These are phyloP conservation scores for Xylariales sp. DNA, from an alignment of 2,329 filamentous ascomycete genomes.

Conservation along the genomic window DNA sequence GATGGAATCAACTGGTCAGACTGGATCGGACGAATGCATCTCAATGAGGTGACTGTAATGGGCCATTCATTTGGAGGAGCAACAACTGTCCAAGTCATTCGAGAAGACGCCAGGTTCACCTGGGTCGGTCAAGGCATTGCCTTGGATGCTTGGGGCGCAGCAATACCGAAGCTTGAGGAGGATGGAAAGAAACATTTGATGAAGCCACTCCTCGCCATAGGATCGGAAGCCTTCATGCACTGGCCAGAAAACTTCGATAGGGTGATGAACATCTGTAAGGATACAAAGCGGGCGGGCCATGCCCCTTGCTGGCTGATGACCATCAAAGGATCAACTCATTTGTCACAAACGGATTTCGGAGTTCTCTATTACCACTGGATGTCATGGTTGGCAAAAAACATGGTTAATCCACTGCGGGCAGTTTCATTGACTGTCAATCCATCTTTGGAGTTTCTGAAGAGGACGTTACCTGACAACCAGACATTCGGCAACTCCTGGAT, in stretches of 20 bases:
- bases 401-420: slow-evolving; percentile 58
- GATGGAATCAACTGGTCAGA: slow-evolving; percentile 48
- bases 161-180: slow-evolving; percentile 38
- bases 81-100: slow-evolving; percentile 55
- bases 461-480: slow-evolving; percentile 43
- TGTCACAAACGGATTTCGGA: slow-evolving; percentile 63
- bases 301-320: slow-evolving; percentile 46
- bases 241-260: slow-evolving; percentile 61
- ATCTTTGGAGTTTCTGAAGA: slow-evolving; percentile 56
- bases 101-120: slow-evolving; percentile 47
- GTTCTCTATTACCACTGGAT: slow-evolving; percentile 57
- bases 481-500: slow-evolving; percentile 47
- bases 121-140: slow-evolving; percentile 61
- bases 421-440: slow-evolving; percentile 60
- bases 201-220: slow-evolving; percentile 58
- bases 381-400: slow-evolving; percentile 55
- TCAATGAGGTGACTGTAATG: slow-evolving; percentile 54
- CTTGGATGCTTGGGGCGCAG: slow-evolving; percentile 60
- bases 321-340: slow-evolving; percentile 56
- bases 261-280: slow-evolving; percentile 51
- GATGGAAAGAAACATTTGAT: slow-evolving; percentile 38
- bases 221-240: slow-evolving; percentile 66
- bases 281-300: slow-evolving; percentile 45
- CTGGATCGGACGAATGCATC: slow-evolving; percentile 53
- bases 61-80: slow-evolving; percentile 66